These are phyloP conservation scores for Fusarium siculi DNA, from an alignment of 2,329 filamentous ascomycete genomes.

Conservation along the genomic window DNA sequence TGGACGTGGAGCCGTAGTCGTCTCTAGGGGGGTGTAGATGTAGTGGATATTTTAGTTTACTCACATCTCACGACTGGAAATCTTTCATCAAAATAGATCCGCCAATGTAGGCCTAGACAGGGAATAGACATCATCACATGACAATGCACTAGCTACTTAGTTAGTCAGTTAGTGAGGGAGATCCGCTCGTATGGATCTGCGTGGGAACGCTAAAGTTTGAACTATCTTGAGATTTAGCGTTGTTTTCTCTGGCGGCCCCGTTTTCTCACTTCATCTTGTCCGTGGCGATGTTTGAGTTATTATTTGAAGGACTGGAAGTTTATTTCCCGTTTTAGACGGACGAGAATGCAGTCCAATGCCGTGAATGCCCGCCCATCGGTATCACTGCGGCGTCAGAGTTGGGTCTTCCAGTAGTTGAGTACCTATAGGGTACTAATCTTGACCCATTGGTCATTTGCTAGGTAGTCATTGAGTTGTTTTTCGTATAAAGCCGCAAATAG, in stretches of 20 bases:
- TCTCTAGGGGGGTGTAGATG: constrained; percentile 9
- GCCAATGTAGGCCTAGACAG: constrained; percentile 3
- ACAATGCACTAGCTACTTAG: constrained; percentile 9
- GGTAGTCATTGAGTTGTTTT: no score
- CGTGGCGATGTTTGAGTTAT: not conserved
- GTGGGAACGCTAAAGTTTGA: not conserved
- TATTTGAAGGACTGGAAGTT: not conserved
- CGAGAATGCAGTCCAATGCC: not conserved
- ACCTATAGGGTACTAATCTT: not conserved
- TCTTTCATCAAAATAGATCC: not conserved
- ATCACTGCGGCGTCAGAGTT: not conserved
- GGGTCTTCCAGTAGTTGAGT: not conserved
- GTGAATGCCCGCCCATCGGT: not conserved
- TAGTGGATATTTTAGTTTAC: not conserved
- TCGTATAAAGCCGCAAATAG: not conserved
- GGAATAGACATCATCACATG: constrained; percentile 25
- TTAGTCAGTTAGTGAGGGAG: not conserved
- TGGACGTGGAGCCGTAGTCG: constrained; percentile 40
- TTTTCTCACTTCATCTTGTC: constrained; percentile 4
- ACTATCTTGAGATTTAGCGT: constrained; percentile 11
- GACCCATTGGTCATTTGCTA: not conserved
- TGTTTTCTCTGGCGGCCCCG: constrained; percentile 27
- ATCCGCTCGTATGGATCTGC: constrained; percentile 14
- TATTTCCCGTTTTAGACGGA: not conserved
- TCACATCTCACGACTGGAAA: constrained; percentile 18